Evolutionary conservation across 352 stramenopile species (phyloP).

Genomic region (Phytophthora capsici): DNA sequence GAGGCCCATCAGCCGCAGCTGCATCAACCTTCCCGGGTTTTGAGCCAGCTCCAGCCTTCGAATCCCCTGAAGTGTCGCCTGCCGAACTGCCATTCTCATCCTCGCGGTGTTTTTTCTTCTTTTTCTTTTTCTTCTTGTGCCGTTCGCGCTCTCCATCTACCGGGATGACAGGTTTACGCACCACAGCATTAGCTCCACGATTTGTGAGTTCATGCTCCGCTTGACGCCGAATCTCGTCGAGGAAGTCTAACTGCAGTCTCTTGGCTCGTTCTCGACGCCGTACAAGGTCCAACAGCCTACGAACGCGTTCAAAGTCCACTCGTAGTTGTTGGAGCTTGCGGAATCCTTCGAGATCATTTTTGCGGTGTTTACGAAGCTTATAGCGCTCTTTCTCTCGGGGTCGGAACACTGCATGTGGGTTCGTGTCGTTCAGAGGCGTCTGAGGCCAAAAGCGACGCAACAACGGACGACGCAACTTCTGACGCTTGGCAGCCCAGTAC

Average conservation of each 20-base stretch:
- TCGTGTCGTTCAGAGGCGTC: conserved; percentile 97
- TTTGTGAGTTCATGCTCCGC: conserved; percentile 68
- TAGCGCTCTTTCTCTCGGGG: conserved; percentile 97
- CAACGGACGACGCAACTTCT: conserved; percentile 92
- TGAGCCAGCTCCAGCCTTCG: conserved; percentile 14
- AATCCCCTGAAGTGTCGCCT: conserved; percentile 19
- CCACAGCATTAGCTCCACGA: conserved; percentile 36
- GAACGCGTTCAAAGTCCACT: conserved; percentile 93
- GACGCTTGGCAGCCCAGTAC: conserved; percentile 97
- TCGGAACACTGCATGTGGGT: conserved; percentile 98
- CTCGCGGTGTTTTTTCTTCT: conserved; percentile 80
- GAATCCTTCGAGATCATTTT: conserved; percentile 97
- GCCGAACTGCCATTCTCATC: conserved; percentile 35
- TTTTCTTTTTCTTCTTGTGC: conserved; percentile 69
- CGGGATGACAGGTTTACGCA: conserved; percentile 62
- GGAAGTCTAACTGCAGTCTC: conserved; percentile 77
- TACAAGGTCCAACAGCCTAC: conserved; percentile 84
- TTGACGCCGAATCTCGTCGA: conserved; percentile 79
- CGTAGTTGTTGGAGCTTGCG: conserved; percentile 94
- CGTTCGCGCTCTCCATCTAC: conserved; percentile 59
- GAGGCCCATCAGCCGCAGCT: conserved; percentile 36
- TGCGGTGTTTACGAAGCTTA: conserved; percentile 95
- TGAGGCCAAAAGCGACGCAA: conserved; percentile 96
- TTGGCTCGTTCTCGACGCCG: conserved; percentile 87
- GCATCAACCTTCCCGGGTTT: conserved; percentile 22